Conservation (phyloP, 2,329 filamentous ascomycete species). For the Aureobasidium subglaciale region DNA sequence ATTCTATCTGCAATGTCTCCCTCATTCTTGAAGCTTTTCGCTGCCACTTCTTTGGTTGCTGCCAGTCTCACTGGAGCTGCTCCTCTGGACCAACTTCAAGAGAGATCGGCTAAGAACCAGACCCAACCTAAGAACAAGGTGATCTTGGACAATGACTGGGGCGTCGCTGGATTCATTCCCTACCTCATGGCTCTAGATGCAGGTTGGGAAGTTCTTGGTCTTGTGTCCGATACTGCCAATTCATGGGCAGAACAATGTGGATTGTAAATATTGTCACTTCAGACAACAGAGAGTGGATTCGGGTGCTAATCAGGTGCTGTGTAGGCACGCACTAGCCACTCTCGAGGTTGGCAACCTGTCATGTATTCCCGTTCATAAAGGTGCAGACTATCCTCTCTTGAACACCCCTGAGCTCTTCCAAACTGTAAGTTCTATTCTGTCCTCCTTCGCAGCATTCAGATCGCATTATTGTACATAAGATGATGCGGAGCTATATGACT, state of each 20-base stretch:
- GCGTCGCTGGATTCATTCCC: conserved; percentile 35
- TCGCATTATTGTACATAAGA: too few species aligned
- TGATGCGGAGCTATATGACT: too few species aligned
- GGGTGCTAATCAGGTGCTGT: background rate
- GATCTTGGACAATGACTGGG: conserved; percentile 45
- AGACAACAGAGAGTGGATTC: too few species aligned
- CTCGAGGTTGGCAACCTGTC: conserved; percentile 41
- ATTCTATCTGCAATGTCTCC: background rate
- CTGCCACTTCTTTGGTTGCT: conserved; percentile 4
- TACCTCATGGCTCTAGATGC: conserved; percentile 40
- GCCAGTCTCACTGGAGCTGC: conserved; percentile 4
- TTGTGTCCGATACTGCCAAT: conserved; percentile 38
- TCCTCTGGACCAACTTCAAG: background rate
- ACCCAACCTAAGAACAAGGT: conserved; percentile 22
- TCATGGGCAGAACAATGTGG: conserved; percentile 41
- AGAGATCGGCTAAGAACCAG: background rate
- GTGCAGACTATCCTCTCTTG: conserved; percentile 41
- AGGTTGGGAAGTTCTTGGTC: conserved; percentile 39
- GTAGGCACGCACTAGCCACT: conserved; percentile 38
- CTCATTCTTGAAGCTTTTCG: conserved; percentile 7
- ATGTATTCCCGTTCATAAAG: conserved; percentile 44
- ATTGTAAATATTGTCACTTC: conserved; percentile 18
- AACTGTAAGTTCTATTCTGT: conserved; percentile 23
- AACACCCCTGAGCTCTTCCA: conserved; percentile 40
- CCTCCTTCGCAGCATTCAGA: too few species aligned